Evolutionary conservation across 1,284 basidiomycete genomes (phyloP), one percentile per base, ranked within the genome.

Genomic region (Austroboletus olivaceoglutinosus): DNA sequence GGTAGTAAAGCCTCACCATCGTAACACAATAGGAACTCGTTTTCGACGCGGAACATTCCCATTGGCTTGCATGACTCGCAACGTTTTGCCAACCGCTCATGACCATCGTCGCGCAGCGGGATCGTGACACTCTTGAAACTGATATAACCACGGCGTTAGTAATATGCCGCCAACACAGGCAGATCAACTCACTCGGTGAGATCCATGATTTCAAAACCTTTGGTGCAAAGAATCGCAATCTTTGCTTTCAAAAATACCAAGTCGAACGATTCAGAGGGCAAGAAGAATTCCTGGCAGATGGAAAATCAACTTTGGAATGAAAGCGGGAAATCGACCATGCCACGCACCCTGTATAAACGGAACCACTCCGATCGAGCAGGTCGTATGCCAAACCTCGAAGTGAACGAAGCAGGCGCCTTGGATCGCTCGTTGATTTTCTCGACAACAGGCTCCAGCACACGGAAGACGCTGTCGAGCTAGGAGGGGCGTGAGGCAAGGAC

Each of bases 161-260:
- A 18, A 53, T 4, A 13, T 29, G 10, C 21, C 4, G n/a, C 19
- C 21, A 5, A n/a, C 6, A n/a, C n/a, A 19, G 13, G 15, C 11
- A 16, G 10, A 44, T 41, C 8, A 16, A 76, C 89, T 37, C 68
- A 93, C 92, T 92, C 86, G 3, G 83, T 82, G 30, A 98, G 76
- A 67, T 97, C 91, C 91, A 98, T 97, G 61, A 98, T 96, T 72
- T 96, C 92, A 62, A 98, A 96, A n/a, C 92, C 93, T 63, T 91
- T 93, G 3, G 89, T 82, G 59, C 93, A 95, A 29, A 96, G 80
- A 51, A 99, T 89, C 6, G 92, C 93, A 52, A 99, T 86, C 71
- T 88, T 91, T 25, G 89, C 86, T 66, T 92, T 92, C 53, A 97
- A 76, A 76, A 98, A 98, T 60, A 94, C 86, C 44, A 98, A 76